phyloP scores from a whole-genome alignment of 345 rosid genomes.

The Salix suchowensis region DNA sequence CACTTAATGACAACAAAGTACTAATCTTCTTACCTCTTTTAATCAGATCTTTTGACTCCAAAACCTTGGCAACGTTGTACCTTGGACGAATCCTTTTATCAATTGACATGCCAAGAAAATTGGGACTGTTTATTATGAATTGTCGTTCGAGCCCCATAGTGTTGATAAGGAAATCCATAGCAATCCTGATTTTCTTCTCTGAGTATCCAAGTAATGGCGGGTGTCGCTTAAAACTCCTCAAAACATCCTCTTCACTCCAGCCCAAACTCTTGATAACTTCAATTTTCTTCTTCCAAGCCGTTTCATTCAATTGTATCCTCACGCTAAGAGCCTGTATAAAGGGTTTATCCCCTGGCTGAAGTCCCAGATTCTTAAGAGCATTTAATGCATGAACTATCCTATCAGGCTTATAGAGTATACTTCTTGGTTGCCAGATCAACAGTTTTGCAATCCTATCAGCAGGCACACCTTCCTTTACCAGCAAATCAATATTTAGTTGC shows the following conservation, averaged over 20 bases:
- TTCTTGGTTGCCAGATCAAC: neutral
- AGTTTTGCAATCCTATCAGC: neutral
- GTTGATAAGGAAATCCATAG: neutral
- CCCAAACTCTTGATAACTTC: neutral
- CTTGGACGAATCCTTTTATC: neutral
- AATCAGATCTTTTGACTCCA: neutral
- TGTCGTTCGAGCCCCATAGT: neutral
- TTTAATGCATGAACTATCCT: neutral
- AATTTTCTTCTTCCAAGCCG: neutral
- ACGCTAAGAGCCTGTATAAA: neutral
- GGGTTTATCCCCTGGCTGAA: neutral
- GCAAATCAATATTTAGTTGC: neutral
- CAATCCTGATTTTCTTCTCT: neutral
- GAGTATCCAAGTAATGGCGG: neutral
- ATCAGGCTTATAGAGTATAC: neutral
- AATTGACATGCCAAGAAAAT: neutral
- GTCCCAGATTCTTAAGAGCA: neutral
- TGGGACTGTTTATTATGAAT: neutral
- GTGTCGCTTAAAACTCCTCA: neutral
- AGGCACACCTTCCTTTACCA: neutral
- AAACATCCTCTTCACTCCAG: neutral
- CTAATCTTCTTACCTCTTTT: neutral
- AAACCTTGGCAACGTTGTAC: neutral
- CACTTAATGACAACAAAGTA: neutral
- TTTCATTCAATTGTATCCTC: neutral